Percentiles rank a stretch among this genome's conserved stretches.
phyloP scores from a whole-genome alignment of 1,139 yeast species.

The Debaryomyces psychrophilus region DNA sequence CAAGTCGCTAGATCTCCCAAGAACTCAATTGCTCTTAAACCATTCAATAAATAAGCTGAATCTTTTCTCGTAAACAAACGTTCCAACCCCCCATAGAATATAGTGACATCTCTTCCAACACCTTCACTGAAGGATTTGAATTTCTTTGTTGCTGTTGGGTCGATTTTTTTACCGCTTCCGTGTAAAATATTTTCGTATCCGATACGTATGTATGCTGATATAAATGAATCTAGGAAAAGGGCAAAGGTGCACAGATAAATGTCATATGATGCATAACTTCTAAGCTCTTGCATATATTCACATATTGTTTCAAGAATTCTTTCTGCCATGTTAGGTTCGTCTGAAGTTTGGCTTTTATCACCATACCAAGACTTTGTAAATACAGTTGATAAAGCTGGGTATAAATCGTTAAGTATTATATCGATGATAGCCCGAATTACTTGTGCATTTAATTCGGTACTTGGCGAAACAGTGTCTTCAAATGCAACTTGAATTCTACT shows the following conservation, averaged over 20 bases:
- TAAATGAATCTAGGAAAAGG: constrained; percentile 45
- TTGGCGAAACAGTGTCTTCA: constrained; percentile 71
- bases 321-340: constrained; percentile 49
- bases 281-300: constrained; percentile 72
- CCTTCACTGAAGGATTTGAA: constrained; percentile 46
- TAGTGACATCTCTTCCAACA: constrained; percentile 62
- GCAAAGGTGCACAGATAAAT: constrained; percentile 49
- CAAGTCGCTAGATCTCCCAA: constrained; percentile 69
- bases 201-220: constrained; percentile 48
- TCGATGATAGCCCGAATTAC: constrained; percentile 65
- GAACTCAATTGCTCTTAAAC: constrained; percentile 62
- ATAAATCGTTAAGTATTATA: constrained; percentile 70
- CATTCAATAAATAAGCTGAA: constrained; percentile 57
- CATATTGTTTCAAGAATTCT: constrained; percentile 71
- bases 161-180: constrained; percentile 58
- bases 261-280: constrained; percentile 51
- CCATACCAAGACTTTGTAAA: constrained; percentile 51
- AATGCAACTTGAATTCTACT: constrained; percentile 57
- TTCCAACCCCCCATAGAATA: constrained; percentile 63
- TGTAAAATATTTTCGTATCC: constrained; percentile 51
- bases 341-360: constrained; percentile 34
- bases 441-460: constrained; percentile 73
- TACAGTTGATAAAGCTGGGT: constrained; percentile 45
- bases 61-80: constrained; percentile 51
- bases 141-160: constrained; percentile 55